Conservation (phyloP, 2,329 filamentous ascomycete species). For the Fonsecaea multimorphosa region DNA sequence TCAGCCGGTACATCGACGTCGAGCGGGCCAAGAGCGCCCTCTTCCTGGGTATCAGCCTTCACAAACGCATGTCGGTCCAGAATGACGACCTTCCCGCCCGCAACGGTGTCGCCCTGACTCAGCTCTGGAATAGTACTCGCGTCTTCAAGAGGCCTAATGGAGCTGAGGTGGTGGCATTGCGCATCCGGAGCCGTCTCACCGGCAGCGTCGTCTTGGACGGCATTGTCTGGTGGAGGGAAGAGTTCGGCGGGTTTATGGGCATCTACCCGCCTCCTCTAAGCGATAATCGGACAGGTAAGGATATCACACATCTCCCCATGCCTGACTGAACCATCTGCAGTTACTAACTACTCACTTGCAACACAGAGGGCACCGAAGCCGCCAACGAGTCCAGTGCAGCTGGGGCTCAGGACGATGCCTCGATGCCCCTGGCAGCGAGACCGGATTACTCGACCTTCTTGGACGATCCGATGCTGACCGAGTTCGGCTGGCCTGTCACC, state of each 20-base stretch:
- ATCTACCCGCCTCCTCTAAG: constrained; percentile 31
- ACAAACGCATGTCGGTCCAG: constrained; percentile 48
- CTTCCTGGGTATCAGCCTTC: constrained; percentile 48
- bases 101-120: constrained; percentile 45
- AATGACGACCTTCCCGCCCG: constrained; percentile 47
- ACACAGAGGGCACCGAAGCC: constrained; percentile 16
- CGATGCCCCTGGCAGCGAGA: constrained; percentile 6
- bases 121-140: constrained; percentile 51
- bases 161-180: constrained; percentile 44
- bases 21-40: constrained; percentile 45
- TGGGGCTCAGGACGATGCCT: constrained; percentile 8
- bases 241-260: constrained; percentile 42
- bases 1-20: constrained; percentile 43
- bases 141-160: constrained; percentile 50
- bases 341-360: constrained; percentile 21
- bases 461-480: constrained; percentile 33
- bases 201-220: constrained; percentile 48
- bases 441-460: constrained; percentile 30
- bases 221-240: constrained; percentile 54
- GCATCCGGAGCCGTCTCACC: constrained; percentile 49
- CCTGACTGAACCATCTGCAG: no score
- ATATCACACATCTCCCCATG: no score
- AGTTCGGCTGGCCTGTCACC: constrained; percentile 32
- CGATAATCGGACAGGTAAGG: constrained; percentile 27
- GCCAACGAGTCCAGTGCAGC: neutral